phyloP scores from a whole-genome alignment of 1,284 basidiomycete genomes.

The Schizopora paradoxa region DNA sequence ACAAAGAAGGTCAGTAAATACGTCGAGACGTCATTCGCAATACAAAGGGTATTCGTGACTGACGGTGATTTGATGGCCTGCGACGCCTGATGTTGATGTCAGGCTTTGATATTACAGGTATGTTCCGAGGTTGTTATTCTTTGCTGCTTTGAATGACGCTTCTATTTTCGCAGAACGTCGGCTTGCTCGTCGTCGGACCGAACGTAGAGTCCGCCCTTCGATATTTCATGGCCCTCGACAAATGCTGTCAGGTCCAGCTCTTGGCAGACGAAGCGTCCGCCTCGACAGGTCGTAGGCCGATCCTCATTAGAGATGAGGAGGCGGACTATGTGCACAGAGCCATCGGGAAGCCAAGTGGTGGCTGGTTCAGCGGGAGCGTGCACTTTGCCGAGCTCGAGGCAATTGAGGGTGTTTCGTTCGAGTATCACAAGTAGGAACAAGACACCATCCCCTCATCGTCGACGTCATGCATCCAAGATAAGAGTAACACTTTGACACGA shows the following conservation, averaged over 20 bases:
- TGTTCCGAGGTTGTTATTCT: not conserved
- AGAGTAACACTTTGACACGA: too few relatives aligned
- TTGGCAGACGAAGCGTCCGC: constrained; percentile 43
- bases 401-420: constrained; percentile 29
- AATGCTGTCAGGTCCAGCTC: constrained; percentile 46
- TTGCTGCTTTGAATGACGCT: constrained; percentile 11
- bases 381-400: constrained; percentile 36
- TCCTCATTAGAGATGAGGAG: constrained; percentile 26
- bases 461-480: too few relatives aligned
- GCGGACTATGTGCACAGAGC: constrained; percentile 28
- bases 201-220: constrained; percentile 38
- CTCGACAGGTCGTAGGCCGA: constrained; percentile 28
- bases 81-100: not conserved
- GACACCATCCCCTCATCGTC: too few relatives aligned
- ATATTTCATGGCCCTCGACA: constrained; percentile 37
- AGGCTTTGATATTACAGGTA: constrained; percentile 26
- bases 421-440: constrained; percentile 13
- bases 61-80: not conserved
- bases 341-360: constrained; percentile 29
- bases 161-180: constrained; percentile 48
- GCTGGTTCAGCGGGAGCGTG: constrained; percentile 35
- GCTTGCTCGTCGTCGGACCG: constrained; percentile 43
- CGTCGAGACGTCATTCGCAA: too few relatives aligned
- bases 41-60: too few relatives aligned
- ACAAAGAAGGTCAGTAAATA: constrained; percentile 35